Conservation (phyloP, 306 rosid species). For the Potentilla sterilis region DNA sequence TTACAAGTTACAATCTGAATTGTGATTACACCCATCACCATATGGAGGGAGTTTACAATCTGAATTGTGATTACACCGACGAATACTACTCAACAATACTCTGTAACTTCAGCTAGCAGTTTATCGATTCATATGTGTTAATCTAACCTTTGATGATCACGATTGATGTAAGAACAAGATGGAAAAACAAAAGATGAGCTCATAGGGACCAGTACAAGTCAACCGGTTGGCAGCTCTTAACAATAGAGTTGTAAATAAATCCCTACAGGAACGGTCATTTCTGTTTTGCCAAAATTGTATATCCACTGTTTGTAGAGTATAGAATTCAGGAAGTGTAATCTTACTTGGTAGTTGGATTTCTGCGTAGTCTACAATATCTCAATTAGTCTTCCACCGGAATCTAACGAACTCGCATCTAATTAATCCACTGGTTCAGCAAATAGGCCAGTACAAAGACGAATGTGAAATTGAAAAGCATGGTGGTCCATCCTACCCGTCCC, state of each 20-base stretch:
- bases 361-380: neutral
- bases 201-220: neutral
- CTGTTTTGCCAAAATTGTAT: neutral
- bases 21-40: neutral
- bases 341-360: neutral
- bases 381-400: neutral
- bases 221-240: neutral
- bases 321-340: neutral
- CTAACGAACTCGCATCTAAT: neutral
- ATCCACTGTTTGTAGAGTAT: neutral
- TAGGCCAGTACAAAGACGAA: neutral
- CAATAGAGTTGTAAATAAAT: neutral
- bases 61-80: neutral
- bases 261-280: neutral
- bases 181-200: neutral
- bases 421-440: neutral
- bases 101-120: neutral
- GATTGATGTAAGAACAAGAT: neutral
- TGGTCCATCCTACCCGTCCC: constrained; percentile 61
- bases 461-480: neutral
- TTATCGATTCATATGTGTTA: neutral
- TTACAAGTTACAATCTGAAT: neutral
- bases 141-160: neutral
- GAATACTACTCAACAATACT: neutral
- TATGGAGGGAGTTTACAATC: neutral